A percentile compares a stretch with the other conserved stretches of the same genome.
These are phyloP conservation scores for Phoma herbarum DNA, from an alignment of 2,329 filamentous ascomycete genomes.

Conservation along the genomic window DNA sequence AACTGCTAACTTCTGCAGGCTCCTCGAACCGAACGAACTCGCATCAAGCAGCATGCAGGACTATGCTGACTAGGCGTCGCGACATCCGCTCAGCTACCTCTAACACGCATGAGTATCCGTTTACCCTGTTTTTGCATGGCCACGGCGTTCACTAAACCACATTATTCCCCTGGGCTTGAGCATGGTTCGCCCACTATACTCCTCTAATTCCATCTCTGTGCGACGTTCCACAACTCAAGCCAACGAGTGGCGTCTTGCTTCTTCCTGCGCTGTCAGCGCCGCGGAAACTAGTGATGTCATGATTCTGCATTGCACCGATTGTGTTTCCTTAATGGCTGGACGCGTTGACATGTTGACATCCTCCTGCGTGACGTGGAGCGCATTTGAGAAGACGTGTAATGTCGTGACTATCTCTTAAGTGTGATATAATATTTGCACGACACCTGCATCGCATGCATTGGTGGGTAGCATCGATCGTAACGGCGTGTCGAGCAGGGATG, in stretches of 20 bases:
- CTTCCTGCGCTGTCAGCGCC: constrained; percentile 5
- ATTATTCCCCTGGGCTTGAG: constrained; percentile 38
- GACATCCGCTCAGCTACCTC: constrained; percentile 2
- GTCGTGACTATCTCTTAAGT: not conserved
- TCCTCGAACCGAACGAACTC: constrained; percentile 49
- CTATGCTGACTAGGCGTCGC: constrained; percentile 35
- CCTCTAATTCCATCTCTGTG: constrained; percentile 19
- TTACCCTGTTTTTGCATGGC: constrained; percentile 39
- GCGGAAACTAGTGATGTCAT: constrained; percentile 13
- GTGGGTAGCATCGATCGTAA: constrained; percentile 15
- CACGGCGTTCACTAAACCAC: constrained; percentile 36
- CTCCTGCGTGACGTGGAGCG: not conserved
- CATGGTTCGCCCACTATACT: constrained; percentile 23
- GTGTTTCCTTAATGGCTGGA: not conserved
- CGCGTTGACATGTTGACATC: not conserved
- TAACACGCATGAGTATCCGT: constrained; percentile 6
- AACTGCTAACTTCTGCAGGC: constrained; percentile 36
- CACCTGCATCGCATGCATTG: not conserved
- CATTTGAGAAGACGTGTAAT: not conserved
- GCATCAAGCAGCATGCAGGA: constrained; percentile 42
- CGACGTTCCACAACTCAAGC: constrained; percentile 8
- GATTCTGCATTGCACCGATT: constrained; percentile 7
- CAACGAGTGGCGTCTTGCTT: constrained; percentile 1
- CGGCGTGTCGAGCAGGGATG: constrained; percentile 15
- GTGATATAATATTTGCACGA: constrained; percentile 13